Percentiles rank a stretch among this genome's conserved stretches.
Conservation (phyloP, 768 basidiomycete species). For the Vishniacozyma victoriae region DNA sequence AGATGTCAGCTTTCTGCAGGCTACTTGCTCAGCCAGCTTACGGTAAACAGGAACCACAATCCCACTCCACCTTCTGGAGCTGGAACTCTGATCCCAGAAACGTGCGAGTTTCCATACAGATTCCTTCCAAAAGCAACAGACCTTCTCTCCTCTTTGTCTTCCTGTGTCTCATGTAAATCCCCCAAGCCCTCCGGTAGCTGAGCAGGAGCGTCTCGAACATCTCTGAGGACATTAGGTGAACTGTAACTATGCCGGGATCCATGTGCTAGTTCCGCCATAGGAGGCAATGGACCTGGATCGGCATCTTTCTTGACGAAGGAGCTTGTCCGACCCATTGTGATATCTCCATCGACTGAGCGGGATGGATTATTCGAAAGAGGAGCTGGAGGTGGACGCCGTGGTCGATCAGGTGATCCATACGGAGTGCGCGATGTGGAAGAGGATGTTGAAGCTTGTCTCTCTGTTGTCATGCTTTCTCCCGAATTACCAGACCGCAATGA, state of each 20-base stretch:
- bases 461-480: no score
- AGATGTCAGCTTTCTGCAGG: neutral
- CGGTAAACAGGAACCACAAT: slow-evolving; percentile 40
- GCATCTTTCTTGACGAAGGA: no score
- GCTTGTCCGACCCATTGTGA: no score
- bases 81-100: slow-evolving; percentile 27
- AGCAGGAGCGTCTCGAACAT: neutral
- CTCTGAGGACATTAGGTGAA: no score
- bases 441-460: no score
- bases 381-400: no score
- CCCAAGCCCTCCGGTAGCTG: neutral
- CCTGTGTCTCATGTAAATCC: neutral
- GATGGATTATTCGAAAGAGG: no score
- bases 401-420: no score
- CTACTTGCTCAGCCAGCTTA: slow-evolving; percentile 3
- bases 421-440: no score
- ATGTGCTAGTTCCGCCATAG: neutral
- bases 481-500: no score
- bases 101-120: slow-evolving; percentile 35
- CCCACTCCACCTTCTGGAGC: slow-evolving; percentile 30
- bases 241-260: neutral
- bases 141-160: neutral
- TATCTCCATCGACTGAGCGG: no score
- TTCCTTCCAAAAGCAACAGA: slow-evolving; percentile 12
- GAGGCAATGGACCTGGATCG: no score